phyloP scores from a whole-genome alignment of 208 protist species.

The Naegleria lovaniensis region DNA sequence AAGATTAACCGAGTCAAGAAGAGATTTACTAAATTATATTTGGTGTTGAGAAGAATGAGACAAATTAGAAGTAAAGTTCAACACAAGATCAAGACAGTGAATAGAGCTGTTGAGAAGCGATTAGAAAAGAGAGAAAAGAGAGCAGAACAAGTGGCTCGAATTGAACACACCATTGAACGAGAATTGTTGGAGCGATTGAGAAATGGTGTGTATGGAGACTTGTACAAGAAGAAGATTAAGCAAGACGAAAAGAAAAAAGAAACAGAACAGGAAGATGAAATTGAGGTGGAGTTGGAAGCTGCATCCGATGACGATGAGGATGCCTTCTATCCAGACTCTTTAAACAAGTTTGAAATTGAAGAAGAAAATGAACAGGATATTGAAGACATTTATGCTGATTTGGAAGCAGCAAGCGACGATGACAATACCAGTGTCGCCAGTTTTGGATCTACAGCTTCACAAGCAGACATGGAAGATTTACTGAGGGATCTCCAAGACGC shows the following conservation, averaged over 20 bases:
- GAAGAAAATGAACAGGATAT: constrained; percentile 6
- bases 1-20: constrained; percentile 79
- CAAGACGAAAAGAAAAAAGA: neutral
- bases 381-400: neutral
- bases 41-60: constrained; percentile 94
- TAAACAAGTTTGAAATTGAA: neutral
- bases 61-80: constrained; percentile 83
- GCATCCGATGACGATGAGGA: neutral
- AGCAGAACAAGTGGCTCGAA: constrained; percentile 86
- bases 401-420: neutral
- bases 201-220: constrained; percentile 48
- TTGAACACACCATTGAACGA: constrained; percentile 93
- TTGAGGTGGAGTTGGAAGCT: neutral
- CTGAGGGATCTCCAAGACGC: neutral
- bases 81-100: constrained; percentile 88
- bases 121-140: constrained; percentile 87
- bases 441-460: neutral
- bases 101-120: constrained; percentile 92
- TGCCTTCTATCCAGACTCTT: neutral
- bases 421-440: neutral
- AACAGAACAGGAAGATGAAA: neutral
- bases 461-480: neutral
- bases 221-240: constrained; percentile 16
- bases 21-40: constrained; percentile 91
- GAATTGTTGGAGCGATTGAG: constrained; percentile 92